Conservation (phyloP, 139 green algal species). For the Chlorella sp. region DNA sequence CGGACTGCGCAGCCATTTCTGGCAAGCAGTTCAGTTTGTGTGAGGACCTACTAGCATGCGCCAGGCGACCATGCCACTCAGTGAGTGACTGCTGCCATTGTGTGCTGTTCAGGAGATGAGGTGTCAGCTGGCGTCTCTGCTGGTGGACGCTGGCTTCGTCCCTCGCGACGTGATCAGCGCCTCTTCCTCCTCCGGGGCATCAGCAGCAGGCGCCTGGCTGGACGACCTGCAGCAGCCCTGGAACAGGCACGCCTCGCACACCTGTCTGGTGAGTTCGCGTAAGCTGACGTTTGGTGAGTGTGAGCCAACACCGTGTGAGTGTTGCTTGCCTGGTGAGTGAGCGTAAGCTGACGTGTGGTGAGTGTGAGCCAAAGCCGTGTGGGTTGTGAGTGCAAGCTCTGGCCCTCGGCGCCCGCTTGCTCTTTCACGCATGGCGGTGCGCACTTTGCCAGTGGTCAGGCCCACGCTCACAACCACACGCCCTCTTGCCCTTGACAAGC, state of each 20-base stretch:
- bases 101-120: conserved; percentile 70
- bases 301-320: too few relatives aligned
- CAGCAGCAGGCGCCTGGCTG: conserved; percentile 21
- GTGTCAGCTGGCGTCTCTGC: conserved; percentile 75
- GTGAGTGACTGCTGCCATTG: not conserved
- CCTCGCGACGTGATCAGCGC: too few relatives aligned
- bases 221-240: conserved; percentile 41
- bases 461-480: too few relatives aligned
- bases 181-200: too few relatives aligned
- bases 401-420: not conserved
- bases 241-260: conserved; percentile 34
- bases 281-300: not conserved
- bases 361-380: not conserved
- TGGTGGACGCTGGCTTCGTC: conserved; percentile 64
- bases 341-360: not conserved
- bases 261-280: conserved; percentile 24
- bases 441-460: not conserved
- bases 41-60: too few relatives aligned
- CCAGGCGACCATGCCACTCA: too few relatives aligned
- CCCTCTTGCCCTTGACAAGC: too few relatives aligned
- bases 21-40: too few relatives aligned
- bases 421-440: too few relatives aligned
- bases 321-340: not conserved
- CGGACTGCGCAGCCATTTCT: not conserved
- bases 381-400: conserved; percentile 3